phyloP scores from a whole-genome alignment of 1,139 yeast genomes.

The Ogataea hybrid region DNA sequence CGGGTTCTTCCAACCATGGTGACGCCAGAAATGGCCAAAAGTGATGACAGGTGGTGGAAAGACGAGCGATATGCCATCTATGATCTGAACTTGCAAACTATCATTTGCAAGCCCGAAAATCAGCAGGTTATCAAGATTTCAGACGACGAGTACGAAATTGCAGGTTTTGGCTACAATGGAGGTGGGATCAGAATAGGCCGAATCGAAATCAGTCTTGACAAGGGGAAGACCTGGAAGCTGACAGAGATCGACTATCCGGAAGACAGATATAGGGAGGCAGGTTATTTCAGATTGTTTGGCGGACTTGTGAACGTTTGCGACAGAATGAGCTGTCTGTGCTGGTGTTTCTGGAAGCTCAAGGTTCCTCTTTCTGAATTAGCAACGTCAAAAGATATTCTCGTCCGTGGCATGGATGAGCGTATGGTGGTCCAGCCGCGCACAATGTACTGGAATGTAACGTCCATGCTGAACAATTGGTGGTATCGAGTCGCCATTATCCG shows the following conservation, averaged over 20 bases:
- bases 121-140: slow-evolving; percentile 20
- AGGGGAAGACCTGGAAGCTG: slow-evolving; percentile 32
- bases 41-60: slow-evolving; percentile 35
- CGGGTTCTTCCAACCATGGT: slow-evolving; percentile 36
- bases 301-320: slow-evolving; percentile 35
- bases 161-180: slow-evolving; percentile 36
- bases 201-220: slow-evolving; percentile 35
- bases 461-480: slow-evolving; percentile 39
- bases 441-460: slow-evolving; percentile 38
- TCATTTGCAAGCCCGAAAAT: slow-evolving; percentile 33
- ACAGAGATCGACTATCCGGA: slow-evolving; percentile 34
- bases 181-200: slow-evolving; percentile 35
- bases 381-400: slow-evolving; percentile 31
- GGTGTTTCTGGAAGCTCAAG: slow-evolving; percentile 36
- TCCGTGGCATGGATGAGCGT: slow-evolving; percentile 36
- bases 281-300: slow-evolving; percentile 32
- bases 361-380: slow-evolving; percentile 24
- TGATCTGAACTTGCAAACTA: slow-evolving; percentile 34
- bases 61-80: slow-evolving; percentile 36
- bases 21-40: slow-evolving; percentile 32
- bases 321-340: slow-evolving; percentile 32
- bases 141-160: slow-evolving; percentile 23
- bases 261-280: slow-evolving; percentile 32
- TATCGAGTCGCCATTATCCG: slow-evolving; percentile 33
- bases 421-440: slow-evolving; percentile 36